Percentiles rank a stretch among this genome's conserved stretches.
These are phyloP conservation scores for Penicillium egyptiacum DNA, from an alignment of 495 filamentous ascomycete genomes.

Conservation along the genomic window DNA sequence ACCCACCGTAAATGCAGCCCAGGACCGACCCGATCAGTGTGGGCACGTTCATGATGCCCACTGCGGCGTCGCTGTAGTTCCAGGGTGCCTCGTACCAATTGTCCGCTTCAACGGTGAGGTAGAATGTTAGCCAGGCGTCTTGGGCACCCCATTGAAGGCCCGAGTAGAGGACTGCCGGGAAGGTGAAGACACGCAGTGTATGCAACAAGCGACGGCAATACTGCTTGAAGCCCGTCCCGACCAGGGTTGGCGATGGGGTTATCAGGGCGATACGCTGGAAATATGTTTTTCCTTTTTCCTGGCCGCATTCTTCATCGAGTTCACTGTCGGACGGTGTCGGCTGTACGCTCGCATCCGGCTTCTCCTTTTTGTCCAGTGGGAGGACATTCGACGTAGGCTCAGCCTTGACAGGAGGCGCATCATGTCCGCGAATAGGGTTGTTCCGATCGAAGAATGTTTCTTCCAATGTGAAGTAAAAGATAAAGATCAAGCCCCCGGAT, in stretches of 20 bases:
- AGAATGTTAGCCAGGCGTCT: conserved; percentile 42
- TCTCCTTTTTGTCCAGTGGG: conserved; percentile 11
- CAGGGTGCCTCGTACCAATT: conserved; percentile 33
- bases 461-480: conserved; percentile 29
- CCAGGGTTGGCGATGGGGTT: conserved; percentile 27
- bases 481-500: conserved; percentile 20
- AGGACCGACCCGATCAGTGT: conserved; percentile 35
- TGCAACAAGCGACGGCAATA: conserved; percentile 26
- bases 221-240: conserved; percentile 31
- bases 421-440: conserved; percentile 11
- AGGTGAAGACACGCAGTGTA: conserved; percentile 33
- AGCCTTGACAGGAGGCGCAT: not conserved
- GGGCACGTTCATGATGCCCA: conserved; percentile 39
- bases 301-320: conserved; percentile 15
- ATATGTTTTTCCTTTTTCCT: conserved; percentile 25
- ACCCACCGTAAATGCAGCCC: conserved; percentile 39
- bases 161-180: conserved; percentile 36
- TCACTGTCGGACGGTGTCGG: not conserved
- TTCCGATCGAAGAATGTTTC: conserved; percentile 33
- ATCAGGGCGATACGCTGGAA: conserved; percentile 32
- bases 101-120: conserved; percentile 37
- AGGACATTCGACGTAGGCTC: not conserved
- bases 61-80: conserved; percentile 33
- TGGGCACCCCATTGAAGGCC: conserved; percentile 40
- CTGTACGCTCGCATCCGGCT: not conserved